Conservation (phyloP, 768 basidiomycete species). For the Suillus ampliporus region DNA sequence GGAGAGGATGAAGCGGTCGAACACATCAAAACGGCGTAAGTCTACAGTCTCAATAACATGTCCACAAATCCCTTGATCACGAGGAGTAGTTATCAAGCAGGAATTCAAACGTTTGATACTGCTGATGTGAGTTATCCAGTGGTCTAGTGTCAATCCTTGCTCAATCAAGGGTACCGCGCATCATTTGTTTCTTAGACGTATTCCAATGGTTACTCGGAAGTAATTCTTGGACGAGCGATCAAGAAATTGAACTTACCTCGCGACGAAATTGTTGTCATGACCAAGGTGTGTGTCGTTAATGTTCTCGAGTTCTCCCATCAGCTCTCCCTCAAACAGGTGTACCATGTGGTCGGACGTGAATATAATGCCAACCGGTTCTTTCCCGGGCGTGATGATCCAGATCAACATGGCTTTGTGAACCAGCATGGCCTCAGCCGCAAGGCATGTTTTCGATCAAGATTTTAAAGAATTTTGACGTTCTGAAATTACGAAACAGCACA, state of each 20-base stretch:
- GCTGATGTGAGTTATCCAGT: slow-evolving; percentile 32
- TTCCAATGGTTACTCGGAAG: slow-evolving; percentile 68
- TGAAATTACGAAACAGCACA: slow-evolving; percentile 42
- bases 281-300: slow-evolving; percentile 53
- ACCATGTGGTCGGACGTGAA: slow-evolving; percentile 43
- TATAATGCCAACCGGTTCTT: slow-evolving; percentile 17
- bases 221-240: slow-evolving; percentile 74
- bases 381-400: slow-evolving; percentile 30
- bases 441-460: slow-evolving; percentile 20
- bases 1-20: slow-evolving; percentile 51
- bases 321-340: slow-evolving; percentile 35
- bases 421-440: slow-evolving; percentile 53
- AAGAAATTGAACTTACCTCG: slow-evolving; percentile 70
- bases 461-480: slow-evolving; percentile 5
- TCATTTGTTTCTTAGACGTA: slow-evolving; percentile 49
- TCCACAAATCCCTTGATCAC: background rate
- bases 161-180: background rate
- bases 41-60: background rate
- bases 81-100: slow-evolving; percentile 37
- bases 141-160: background rate
- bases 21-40: slow-evolving; percentile 55
- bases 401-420: slow-evolving; percentile 52
- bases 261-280: slow-evolving; percentile 77
- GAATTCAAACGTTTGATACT: slow-evolving; percentile 42
- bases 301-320: background rate